Base-by-base conservation (phyloP, 2,329 filamentous ascomycete species). In the Ceratocystis variospora region DNA sequence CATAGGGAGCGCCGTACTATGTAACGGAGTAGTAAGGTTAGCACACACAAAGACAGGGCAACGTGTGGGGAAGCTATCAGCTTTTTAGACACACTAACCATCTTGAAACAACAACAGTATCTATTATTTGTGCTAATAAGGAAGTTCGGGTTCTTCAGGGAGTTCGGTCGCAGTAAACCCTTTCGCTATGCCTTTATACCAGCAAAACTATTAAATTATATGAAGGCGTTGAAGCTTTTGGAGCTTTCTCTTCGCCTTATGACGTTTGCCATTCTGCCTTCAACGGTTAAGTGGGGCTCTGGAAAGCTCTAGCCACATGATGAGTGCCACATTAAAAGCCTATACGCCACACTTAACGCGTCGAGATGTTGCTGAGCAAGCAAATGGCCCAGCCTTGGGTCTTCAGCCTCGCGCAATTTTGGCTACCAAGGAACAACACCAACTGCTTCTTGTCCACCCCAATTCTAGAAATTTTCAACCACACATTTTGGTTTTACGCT, bases 381-480 rank as follows among this genome's bases (percentile, higher is more conserved):
- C 12, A 12, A 15, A 15, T 41, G 10, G 3, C 12, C 25, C 59
- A 68, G 31, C 28, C 28, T 63, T 57, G 41, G 55, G 59, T 63
- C 37, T 45, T 15, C 61, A 68, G 66, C 66, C 66, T 68, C 63
- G 66, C 50, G 50, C 45, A 45, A 55, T 37, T n/a, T 62, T 53
- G 28, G 17, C 55, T 10, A 37, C 31, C 28, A 37, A 31, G 6
- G 33, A 37, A 59, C 37, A 41, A 41, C 37, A 41, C 22, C 8
- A n/a, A n/a, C 55, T 7, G 50, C 25, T 31, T 46, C 33, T 65
- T 73, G 72, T 67, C 74, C 75, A 46, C 78, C n/a, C 15, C 61
- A 41, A 46, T 64, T 31, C 25, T 44, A 2, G 33, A 44, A 31
- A 31, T 64, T 37, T 44, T 22, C 22, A 37, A 17, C 65, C 37